Percentiles rank a stretch among this genome's conserved stretches.
These are phyloP conservation scores for Suillus subalutaceus DNA, from an alignment of 768 basidiomycete genomes.

Conservation along the genomic window DNA sequence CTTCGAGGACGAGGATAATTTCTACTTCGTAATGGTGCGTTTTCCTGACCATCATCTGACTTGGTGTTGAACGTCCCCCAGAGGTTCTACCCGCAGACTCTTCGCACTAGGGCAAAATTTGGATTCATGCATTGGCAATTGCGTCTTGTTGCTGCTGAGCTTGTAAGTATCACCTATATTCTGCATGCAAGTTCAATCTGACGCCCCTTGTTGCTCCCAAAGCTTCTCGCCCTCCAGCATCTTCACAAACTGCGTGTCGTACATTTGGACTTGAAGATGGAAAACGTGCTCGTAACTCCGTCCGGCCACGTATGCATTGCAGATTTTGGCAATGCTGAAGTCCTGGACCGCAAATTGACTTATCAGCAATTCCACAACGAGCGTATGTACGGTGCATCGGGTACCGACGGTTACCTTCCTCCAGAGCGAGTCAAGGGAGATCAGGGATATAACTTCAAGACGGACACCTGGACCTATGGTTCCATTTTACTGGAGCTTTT, in stretches of 20 bases:
- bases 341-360: conserved; percentile 12
- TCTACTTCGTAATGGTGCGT: conserved; percentile 20
- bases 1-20: conserved; percentile 15
- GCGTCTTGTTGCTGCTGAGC: conserved; percentile 19
- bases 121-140: conserved; percentile 16
- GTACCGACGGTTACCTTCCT: conserved; percentile 49
- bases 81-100: conserved; percentile 17
- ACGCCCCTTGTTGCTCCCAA: not conserved
- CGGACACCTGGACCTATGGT: conserved; percentile 45
- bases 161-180: conserved; percentile 10
- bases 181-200: not conserved
- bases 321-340: conserved; percentile 21
- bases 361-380: conserved; percentile 10
- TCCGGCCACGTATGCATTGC: conserved; percentile 18
- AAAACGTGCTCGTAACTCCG: conserved; percentile 49
- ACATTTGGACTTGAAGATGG: conserved; percentile 55
- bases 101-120: conserved; percentile 9
- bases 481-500: conserved; percentile 17
- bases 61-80: not conserved
- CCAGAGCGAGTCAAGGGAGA: conserved; percentile 41
- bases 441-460: conserved; percentile 45
- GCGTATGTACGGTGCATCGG: conserved; percentile 16
- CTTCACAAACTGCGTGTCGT: conserved; percentile 33
- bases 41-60: not conserved
- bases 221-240: conserved; percentile 17